These are phyloP conservation scores for Arthrobotrys entomopaga DNA, from an alignment of 2,329 filamentous ascomycete species.

Conservation along the genomic window DNA sequence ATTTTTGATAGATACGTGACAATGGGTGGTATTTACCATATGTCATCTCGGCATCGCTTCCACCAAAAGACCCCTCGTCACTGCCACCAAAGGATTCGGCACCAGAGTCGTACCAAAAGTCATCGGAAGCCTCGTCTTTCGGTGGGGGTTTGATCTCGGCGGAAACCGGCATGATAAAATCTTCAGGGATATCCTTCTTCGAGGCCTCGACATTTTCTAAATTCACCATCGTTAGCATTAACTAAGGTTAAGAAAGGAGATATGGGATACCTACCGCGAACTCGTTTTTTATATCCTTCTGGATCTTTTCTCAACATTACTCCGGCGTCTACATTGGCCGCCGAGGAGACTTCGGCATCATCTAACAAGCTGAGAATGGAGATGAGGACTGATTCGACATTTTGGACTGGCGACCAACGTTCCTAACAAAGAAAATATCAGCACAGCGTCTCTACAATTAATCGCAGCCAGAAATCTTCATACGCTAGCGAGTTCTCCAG, in stretches of 20 bases:
- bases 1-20: too few relatives aligned
- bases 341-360: conserved; percentile 90
- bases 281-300: conserved; percentile 72
- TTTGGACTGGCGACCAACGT: conserved; percentile 92
- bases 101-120: conserved; percentile 83
- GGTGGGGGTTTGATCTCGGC: conserved; percentile 70
- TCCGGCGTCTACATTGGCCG: conserved; percentile 92
- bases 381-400: conserved; percentile 92
- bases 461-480: background rate
- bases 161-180: conserved; percentile 82
- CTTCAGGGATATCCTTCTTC: conserved; percentile 80
- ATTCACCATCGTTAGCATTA: conserved; percentile 64
- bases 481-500: conserved; percentile 80
- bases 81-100: conserved; percentile 58
- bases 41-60: conserved; percentile 59
- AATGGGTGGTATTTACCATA: conserved; percentile 56
- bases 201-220: conserved; percentile 76
- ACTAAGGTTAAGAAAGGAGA: background rate
- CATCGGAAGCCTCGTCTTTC: conserved; percentile 73
- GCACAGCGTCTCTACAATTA: background rate
- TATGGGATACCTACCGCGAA: conserved; percentile 46
- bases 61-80: conserved; percentile 49
- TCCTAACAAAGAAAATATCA: conserved; percentile 66
- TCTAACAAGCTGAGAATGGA: conserved; percentile 92
- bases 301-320: conserved; percentile 82